phyloP scores from a whole-genome alignment of 768 basidiomycete genomes.

The Boletellus emodensis region DNA sequence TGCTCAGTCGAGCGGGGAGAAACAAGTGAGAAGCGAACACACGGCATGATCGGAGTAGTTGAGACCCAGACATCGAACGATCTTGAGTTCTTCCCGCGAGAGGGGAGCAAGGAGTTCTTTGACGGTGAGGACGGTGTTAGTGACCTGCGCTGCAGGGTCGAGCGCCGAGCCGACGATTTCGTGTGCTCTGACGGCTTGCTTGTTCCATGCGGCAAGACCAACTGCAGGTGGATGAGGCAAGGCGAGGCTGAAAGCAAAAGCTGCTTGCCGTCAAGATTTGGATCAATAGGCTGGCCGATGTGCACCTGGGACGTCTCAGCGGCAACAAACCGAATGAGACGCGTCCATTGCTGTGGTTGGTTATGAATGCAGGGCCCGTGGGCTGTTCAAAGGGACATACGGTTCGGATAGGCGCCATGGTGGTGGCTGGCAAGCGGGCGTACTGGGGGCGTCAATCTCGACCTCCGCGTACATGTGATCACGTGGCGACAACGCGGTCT shows the following conservation, averaged over 20 bases:
- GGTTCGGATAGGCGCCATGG: constrained; percentile 58
- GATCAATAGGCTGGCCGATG: constrained; percentile 72
- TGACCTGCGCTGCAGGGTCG: constrained; percentile 62
- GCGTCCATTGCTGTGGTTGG: constrained; percentile 49
- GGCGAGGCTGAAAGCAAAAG: background rate
- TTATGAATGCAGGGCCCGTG: background rate
- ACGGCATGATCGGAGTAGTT: constrained; percentile 87
- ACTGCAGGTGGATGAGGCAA: constrained; percentile 39
- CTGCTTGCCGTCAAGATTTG: constrained; percentile 55
- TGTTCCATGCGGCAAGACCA: constrained; percentile 50
- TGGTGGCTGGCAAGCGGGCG: constrained; percentile 5
- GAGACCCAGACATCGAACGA: constrained; percentile 73
- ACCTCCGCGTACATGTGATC: constrained; percentile 19
- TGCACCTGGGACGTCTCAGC: constrained; percentile 70
- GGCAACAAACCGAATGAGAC: constrained; percentile 79
- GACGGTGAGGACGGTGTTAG: constrained; percentile 62
- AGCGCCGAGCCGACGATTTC: constrained; percentile 71
- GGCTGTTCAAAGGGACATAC: constrained; percentile 32
- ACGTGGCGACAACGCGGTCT: constrained; percentile 29
- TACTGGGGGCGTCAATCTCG: too few relatives aligned
- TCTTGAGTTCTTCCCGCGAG: constrained; percentile 58
- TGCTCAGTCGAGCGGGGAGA: background rate
- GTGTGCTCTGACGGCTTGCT: constrained; percentile 56
- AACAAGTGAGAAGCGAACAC: constrained; percentile 18
- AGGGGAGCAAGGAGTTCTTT: constrained; percentile 68